Conservation (phyloP, 2,329 filamentous ascomycete species). For the Pseudofabraea citricarpa region DNA sequence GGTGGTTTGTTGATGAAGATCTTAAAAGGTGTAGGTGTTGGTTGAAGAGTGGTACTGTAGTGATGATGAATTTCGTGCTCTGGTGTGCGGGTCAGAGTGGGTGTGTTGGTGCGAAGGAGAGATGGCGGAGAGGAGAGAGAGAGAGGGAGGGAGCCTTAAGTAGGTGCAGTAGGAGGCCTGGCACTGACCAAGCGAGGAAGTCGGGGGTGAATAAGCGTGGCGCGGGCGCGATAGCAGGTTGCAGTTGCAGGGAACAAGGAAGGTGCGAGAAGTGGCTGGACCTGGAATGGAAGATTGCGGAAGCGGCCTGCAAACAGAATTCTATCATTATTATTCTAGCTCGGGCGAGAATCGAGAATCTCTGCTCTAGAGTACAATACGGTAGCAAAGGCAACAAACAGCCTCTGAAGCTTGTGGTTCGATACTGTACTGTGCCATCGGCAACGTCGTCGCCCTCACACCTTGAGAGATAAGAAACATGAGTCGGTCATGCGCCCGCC, state of each 20-base stretch:
- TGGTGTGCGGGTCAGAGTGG: too few species aligned
- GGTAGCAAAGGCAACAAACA: too few species aligned
- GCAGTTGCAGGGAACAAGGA: constrained; percentile 14
- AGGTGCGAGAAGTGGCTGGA: not conserved
- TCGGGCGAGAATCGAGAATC: too few species aligned
- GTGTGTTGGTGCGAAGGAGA: constrained; percentile 23
- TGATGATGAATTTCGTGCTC: constrained; percentile 4
- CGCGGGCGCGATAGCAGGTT: constrained; percentile 18
- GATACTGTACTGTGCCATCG: too few species aligned
- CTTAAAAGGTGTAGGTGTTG: not conserved
- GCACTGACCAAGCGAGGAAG: not conserved
- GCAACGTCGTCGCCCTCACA: too few species aligned
- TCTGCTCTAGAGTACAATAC: too few species aligned
- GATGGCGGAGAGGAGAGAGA: constrained; percentile 18
- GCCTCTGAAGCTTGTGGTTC: too few species aligned
- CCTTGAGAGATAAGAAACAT: too few species aligned
- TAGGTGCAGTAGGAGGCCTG: constrained; percentile 1
- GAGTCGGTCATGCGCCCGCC: too few species aligned
- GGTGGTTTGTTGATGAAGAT: constrained; percentile 5
- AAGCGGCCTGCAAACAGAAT: not conserved
- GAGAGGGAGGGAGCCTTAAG: constrained; percentile 13
- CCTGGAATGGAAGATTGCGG: not conserved
- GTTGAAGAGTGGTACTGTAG: not conserved
- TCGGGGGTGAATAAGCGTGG: constrained; percentile 11
- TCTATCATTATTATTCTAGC: too few species aligned